Evolutionary conservation across 768 basidiomycete species (phyloP).

Genomic region (Tephrocybe sp.): DNA sequence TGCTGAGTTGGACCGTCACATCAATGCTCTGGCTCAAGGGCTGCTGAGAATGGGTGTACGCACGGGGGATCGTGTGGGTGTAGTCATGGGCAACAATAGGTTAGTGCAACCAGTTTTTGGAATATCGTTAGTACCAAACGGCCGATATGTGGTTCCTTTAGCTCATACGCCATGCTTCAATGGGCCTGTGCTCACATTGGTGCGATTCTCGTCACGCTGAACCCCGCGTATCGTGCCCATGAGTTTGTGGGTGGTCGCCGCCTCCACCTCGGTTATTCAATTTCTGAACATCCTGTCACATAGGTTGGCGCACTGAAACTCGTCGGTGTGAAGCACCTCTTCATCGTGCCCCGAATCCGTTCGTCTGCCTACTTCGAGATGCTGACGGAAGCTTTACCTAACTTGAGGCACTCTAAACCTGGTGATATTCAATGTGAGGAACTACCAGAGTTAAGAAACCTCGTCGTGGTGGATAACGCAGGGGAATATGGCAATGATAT

Average conservation of each 20-base stretch:
- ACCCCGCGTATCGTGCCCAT: conserved; percentile 72
- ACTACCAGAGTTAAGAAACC: conserved; percentile 60
- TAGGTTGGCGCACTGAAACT: conserved; percentile 65
- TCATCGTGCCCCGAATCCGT: conserved; percentile 70
- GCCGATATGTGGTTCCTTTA: conserved; percentile 22
- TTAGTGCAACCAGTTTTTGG: conserved; percentile 24
- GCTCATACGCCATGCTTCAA: conserved; percentile 78
- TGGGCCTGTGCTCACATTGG: conserved; percentile 88
- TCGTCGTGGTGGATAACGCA: conserved; percentile 69
- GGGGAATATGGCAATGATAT: conserved; percentile 37
- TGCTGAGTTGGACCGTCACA: conserved; percentile 64
- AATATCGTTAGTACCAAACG: background rate
- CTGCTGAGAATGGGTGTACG: conserved; percentile 66
- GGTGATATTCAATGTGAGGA: conserved; percentile 57
- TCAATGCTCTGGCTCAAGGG: conserved; percentile 69
- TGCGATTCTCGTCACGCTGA: conserved; percentile 81
- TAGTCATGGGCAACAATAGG: conserved; percentile 88
- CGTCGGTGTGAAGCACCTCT: conserved; percentile 66
- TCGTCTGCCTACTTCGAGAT: conserved; percentile 62
- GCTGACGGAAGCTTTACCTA: conserved; percentile 57
- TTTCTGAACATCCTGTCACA: background rate
- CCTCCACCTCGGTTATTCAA: background rate
- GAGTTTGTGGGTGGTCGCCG: conserved; percentile 59
- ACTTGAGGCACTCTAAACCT: conserved; percentile 45
- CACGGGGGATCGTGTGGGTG: conserved; percentile 77